Base-by-base conservation (phyloP, 768 basidiomycete species). In the Amylocystis lapponica region DNA sequence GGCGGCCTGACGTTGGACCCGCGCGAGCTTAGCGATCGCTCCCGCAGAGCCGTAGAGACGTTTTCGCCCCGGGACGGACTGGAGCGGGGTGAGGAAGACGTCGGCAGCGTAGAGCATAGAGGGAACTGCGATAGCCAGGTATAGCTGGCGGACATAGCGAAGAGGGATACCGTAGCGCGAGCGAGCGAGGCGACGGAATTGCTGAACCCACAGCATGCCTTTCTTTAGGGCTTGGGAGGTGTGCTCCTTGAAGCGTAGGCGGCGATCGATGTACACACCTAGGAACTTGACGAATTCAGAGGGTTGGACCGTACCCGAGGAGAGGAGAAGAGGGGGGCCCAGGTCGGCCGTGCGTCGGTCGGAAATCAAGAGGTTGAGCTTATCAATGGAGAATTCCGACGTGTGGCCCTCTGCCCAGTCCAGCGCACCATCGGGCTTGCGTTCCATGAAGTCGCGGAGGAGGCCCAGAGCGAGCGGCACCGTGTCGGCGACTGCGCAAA, bases 361-460 rank as follows among this genome's bases (percentile, higher is more conserved):
- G n/a, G 33, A 39, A 27, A 48, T 49, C 12, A 40, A 9, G 2
- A 51, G 30, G 7, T 43, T 41, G 13, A 56, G 49, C 43, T 60
- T 62, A 9, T 41, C 47, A 1, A 54, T 29, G 1, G 47, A 48
- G 32, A 59, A 62, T 4, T 25, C 32, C 1, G 53, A 53, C 46
- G 61, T 59, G 50, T 66, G 65, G 0, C 36, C 34, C 1, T 3
- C 5, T 0, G 57, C 52, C 65, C 65, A 68, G 0, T 64, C 47
- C 7, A 57, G 41, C 1, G 45, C 52, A 0, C 67, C 64, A 1
- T 45, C 37, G n/a, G n/a, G n/a, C 0, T 21, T 16, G 19, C 27
- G 26, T n/a, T 34, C 39, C 47, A 56, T 51, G 39, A 46, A 46
- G 4, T 38, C 23, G 1, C 38, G 27, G 5, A 55, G 39, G 14